Percentiles rank a stretch among this genome's conserved stretches.
Conservation (phyloP, 306 rosid species). For the Medicago lupulina region DNA sequence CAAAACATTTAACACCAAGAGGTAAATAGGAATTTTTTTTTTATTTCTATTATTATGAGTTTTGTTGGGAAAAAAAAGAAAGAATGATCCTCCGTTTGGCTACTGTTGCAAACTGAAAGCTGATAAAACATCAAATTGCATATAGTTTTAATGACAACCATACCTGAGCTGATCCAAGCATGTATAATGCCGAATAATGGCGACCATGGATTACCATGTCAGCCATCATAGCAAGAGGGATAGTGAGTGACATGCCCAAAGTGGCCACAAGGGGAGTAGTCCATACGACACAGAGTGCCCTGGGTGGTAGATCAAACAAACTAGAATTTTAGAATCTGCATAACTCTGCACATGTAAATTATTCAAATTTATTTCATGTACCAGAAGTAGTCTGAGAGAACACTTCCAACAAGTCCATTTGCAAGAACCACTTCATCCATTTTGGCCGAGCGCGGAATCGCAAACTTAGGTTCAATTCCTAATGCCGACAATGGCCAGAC, state of each 20-base stretch:
- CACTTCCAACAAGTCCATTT: slow-evolving; percentile 94
- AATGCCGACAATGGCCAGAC: slow-evolving; percentile 94
- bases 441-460: slow-evolving; percentile 78
- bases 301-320: slow-evolving; percentile 43
- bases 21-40: no score
- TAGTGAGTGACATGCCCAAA: slow-evolving; percentile 98
- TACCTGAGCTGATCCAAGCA: slow-evolving; percentile 95
- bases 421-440: slow-evolving; percentile 93
- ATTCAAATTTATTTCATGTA: slow-evolving; percentile 43
- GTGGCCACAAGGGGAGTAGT: slow-evolving; percentile 99
- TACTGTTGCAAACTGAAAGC: no score
- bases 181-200: slow-evolving; percentile 86
- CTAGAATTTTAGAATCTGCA: slow-evolving; percentile 27
- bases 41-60: no score
- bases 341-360: neutral
- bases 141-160: slow-evolving; percentile 17
- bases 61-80: no score
- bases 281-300: slow-evolving; percentile 99
- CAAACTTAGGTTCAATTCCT: slow-evolving; percentile 93
- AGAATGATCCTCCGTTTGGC: neutral
- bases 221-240: slow-evolving; percentile 98
- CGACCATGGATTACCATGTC: slow-evolving; percentile 98
- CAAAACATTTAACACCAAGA: neutral
- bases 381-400: slow-evolving; percentile 97
- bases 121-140: slow-evolving; percentile 21